Percentiles rank a stretch among this genome's conserved stretches.
These are phyloP conservation scores for cucumber (Cucumis sativus) DNA, from an alignment of 306 rosid genomes.

Conservation along the genomic window Cucumber_9930_V3 NC_026656.2:2825001-2825500, in stretches of 20 bases:
- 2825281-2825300: neutral
- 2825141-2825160: slow-evolving; percentile 63
- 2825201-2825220: no score
- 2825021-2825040: slow-evolving; percentile 83
- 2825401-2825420: neutral
- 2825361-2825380: neutral
- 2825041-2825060: slow-evolving; percentile 94
- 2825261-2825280: neutral
- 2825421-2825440: neutral
- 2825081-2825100: slow-evolving; percentile 78
- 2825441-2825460: neutral
- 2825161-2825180: slow-evolving; percentile 22
- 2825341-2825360: neutral
- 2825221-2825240: no score
- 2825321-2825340: neutral
- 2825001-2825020: slow-evolving; percentile 94
- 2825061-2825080: slow-evolving; percentile 80
- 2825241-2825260: neutral
- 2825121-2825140: slow-evolving; percentile 95
- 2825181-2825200: neutral
- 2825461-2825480: neutral
- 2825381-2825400: neutral
- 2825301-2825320: neutral
- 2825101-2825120: slow-evolving; percentile 95
- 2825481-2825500: neutral